phyloP scores from a whole-genome alignment of 2,329 filamentous ascomycete genomes.

The Penicillium capsulatum region DNA sequence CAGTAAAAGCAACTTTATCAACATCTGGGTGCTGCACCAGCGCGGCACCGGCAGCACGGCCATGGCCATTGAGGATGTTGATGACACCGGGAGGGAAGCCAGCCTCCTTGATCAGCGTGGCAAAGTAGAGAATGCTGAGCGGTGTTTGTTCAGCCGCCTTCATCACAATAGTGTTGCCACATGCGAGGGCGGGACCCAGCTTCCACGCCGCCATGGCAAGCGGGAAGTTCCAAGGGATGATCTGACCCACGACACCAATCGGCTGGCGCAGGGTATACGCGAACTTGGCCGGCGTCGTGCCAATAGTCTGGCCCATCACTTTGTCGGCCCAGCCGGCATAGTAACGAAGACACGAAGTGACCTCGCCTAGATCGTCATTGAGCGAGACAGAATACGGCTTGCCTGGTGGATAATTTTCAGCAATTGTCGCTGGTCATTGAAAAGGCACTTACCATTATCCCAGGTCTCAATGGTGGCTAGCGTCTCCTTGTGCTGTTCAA shows the following conservation, averaged over 20 bases:
- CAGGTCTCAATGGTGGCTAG: conserved; percentile 68
- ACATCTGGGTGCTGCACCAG: conserved; percentile 32
- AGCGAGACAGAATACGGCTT: conserved; percentile 43
- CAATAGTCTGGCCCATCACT: conserved; percentile 77
- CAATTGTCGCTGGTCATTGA: neutral
- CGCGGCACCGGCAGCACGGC: conserved; percentile 29
- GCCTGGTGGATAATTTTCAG: conserved; percentile 23
- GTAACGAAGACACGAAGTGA: conserved; percentile 71
- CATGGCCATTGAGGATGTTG: conserved; percentile 34
- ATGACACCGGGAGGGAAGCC: conserved; percentile 35
- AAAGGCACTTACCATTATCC: conserved; percentile 66
- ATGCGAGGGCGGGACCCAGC: conserved; percentile 33
- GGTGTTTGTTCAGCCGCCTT: conserved; percentile 37
- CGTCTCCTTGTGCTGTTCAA: conserved; percentile 61
- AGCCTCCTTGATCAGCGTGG: conserved; percentile 32
- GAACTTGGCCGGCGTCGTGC: conserved; percentile 59
- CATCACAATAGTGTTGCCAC: conserved; percentile 34
- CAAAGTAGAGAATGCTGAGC: conserved; percentile 32
- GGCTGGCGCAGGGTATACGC: conserved; percentile 80
- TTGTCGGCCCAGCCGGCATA: conserved; percentile 92
- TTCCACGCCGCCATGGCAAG: conserved; percentile 65
- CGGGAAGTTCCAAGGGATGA: conserved; percentile 84
- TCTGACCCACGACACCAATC: conserved; percentile 75
- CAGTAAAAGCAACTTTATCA: conserved; percentile 36
- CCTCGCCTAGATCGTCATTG: conserved; percentile 67